Percentiles rank a stretch among this genome's conserved stretches.
Evolutionary conservation across 108 stramenopile genomes (phyloP).

Genomic region (Fragilariopsis cylindrus): DNA sequence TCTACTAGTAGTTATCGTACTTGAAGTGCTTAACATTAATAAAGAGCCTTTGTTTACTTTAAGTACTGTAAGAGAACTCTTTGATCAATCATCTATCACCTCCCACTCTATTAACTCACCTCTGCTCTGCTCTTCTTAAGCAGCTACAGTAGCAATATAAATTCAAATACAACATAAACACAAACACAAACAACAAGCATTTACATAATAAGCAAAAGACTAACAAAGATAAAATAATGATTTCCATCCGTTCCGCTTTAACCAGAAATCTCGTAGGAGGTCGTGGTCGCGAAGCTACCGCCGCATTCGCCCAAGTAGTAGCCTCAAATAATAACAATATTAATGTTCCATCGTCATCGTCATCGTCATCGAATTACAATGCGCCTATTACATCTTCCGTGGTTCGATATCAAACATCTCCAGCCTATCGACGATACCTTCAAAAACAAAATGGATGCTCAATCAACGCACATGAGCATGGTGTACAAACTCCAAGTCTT

Average conservation of each 20-base stretch:
- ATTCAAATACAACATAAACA: too few species aligned
- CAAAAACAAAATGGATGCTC: constrained; percentile 7
- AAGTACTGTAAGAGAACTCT: too few species aligned
- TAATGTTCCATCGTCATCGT: not conserved
- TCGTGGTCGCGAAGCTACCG: not conserved
- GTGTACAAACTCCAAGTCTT: constrained; percentile 21
- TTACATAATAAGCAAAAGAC: too few species aligned
- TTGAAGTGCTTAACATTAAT: too few species aligned
- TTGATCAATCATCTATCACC: too few species aligned
- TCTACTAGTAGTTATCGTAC: too few species aligned
- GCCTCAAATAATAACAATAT: not conserved
- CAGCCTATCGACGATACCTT: constrained; percentile 21
- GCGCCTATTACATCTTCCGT: too few species aligned
- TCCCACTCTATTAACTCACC: too few species aligned
- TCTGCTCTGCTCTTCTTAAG: too few species aligned
- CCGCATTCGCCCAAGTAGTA: not conserved
- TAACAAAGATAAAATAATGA: constrained; percentile 5
- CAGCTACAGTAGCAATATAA: too few species aligned
- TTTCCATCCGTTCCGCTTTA: not conserved
- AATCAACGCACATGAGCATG: not conserved
- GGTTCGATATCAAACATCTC: constrained; percentile 13
- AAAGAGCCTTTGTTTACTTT: too few species aligned
- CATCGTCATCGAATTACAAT: not conserved
- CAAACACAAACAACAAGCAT: too few species aligned
- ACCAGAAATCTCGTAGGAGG: constrained; percentile 2